These are phyloP conservation scores for Pestalotiopsis sp. DNA, from an alignment of 2,329 filamentous ascomycete species.

Conservation along the genomic window DNA sequence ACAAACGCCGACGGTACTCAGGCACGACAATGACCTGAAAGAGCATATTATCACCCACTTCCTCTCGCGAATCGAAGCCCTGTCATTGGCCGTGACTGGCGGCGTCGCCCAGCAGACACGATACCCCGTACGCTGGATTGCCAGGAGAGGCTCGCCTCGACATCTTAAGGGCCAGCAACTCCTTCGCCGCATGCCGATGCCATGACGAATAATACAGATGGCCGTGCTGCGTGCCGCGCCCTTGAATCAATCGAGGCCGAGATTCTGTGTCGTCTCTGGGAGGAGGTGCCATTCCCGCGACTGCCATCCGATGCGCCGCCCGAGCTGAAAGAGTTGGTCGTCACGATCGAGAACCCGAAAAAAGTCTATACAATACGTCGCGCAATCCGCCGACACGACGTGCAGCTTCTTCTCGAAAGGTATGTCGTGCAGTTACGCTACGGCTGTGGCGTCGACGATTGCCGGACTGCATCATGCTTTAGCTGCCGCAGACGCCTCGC, in stretches of 20 bases:
- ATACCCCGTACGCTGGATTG: not conserved
- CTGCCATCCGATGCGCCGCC: conserved; percentile 61
- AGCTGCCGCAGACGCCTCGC: conserved; percentile 71
- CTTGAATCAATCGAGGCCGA: conserved; percentile 41
- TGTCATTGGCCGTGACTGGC: not conserved
- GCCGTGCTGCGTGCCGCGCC: conserved; percentile 33
- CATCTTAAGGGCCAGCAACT: not conserved
- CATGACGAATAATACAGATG: conserved; percentile 50
- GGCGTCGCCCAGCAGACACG: not conserved
- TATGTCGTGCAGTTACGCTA: conserved; percentile 81
- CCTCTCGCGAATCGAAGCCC: not conserved
- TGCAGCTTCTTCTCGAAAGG: conserved; percentile 69
- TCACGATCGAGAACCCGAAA: conserved; percentile 61
- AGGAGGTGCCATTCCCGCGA: conserved; percentile 58
- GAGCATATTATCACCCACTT: no score
- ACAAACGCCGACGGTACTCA: not conserved
- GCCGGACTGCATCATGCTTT: conserved; percentile 77
- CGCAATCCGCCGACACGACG: conserved; percentile 61
- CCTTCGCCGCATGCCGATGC: conserved; percentile 30
- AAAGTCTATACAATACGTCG: conserved; percentile 61
- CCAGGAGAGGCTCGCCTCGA: not conserved
- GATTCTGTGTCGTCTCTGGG: conserved; percentile 60
- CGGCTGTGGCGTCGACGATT: conserved; percentile 70
- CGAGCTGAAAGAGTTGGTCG: conserved; percentile 54
- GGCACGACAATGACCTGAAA: not conserved